phyloP scores from a whole-genome alignment of 805 yeast genomes.

The Zygoascus biomembranicola region DNA sequence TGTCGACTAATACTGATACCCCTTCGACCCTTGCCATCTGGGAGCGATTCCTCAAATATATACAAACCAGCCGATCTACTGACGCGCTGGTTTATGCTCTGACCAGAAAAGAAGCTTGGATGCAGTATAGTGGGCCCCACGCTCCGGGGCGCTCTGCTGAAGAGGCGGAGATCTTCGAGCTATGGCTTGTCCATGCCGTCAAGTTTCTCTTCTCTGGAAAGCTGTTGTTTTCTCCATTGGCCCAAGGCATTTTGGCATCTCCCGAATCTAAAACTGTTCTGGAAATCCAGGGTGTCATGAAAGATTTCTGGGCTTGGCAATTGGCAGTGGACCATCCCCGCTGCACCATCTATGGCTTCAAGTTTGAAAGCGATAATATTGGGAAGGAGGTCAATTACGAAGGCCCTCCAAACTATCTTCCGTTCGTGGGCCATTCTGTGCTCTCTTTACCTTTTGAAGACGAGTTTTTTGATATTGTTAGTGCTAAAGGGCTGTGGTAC shows the following conservation, averaged over 20 bases:
- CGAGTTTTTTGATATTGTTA: slow-evolving; percentile 23
- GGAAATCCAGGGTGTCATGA: slow-evolving; percentile 20
- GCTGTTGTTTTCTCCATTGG: slow-evolving; percentile 24
- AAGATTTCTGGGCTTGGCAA: slow-evolving; percentile 29
- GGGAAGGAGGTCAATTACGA: slow-evolving; percentile 12
- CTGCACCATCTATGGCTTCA: slow-evolving; percentile 24
- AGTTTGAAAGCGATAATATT: slow-evolving; percentile 9
- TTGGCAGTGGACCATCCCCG: slow-evolving; percentile 26
- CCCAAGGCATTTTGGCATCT: slow-evolving; percentile 1
- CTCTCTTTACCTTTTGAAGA: slow-evolving; percentile 25
- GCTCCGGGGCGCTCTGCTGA: slow-evolving; percentile 4
- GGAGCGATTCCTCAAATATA: slow-evolving; percentile 14
- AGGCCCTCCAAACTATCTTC: slow-evolving; percentile 26
- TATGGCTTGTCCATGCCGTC: slow-evolving; percentile 28
- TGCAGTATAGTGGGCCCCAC: slow-evolving; percentile 15
- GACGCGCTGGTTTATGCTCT: slow-evolving; percentile 21
- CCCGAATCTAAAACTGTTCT: slow-evolving; percentile 7
- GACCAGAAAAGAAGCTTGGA: slow-evolving; percentile 26
- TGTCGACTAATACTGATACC: not conserved
- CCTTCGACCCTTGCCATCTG: slow-evolving; percentile 4
- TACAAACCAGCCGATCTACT: slow-evolving; percentile 15
- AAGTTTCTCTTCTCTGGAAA: slow-evolving; percentile 21
- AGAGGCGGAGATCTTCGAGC: slow-evolving; percentile 19
- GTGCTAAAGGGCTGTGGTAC: slow-evolving; percentile 28
- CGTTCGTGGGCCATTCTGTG: slow-evolving; percentile 21